Evolutionary conservation across 768 basidiomycete genomes (phyloP).

Genomic region (Mycena albidolilacea): DNA sequence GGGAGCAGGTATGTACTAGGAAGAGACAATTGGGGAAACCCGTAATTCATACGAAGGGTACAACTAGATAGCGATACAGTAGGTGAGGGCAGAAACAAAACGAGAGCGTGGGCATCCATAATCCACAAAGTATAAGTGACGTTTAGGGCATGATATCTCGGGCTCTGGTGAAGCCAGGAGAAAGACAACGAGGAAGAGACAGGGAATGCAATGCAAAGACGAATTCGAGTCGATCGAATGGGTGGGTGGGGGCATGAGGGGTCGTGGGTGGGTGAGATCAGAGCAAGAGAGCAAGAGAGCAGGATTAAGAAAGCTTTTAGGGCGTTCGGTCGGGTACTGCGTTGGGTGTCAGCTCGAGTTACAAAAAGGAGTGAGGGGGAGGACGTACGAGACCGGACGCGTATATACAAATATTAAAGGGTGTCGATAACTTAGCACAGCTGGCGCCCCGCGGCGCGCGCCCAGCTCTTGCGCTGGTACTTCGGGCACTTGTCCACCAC

Average conservation of each 20-base stretch:
- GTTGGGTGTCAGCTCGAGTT: neutral
- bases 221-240: constrained; percentile 39
- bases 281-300: too few relatives aligned
- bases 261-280: constrained; percentile 13
- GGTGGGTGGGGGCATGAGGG: neutral
- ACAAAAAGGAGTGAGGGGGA: neutral
- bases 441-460: constrained; percentile 18
- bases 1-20: neutral
- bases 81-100: neutral
- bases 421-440: constrained; percentile 1
- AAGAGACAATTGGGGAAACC: neutral
- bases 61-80: neutral
- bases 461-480: constrained; percentile 43
- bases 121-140: neutral
- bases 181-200: too few relatives aligned
- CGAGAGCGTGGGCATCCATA: constrained; percentile 20
- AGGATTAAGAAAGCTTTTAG: constrained; percentile 8
- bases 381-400: constrained; percentile 16
- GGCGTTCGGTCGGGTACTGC: neutral
- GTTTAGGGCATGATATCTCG: neutral
- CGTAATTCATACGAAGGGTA: neutral
- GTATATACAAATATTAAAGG: neutral
- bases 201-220: neutral
- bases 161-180: too few relatives aligned
- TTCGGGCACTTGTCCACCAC: constrained; percentile 57